Evolutionary conservation across 192 early-diverging fungal species (phyloP).

Genomic region (Spizellomyces sp.): DNA sequence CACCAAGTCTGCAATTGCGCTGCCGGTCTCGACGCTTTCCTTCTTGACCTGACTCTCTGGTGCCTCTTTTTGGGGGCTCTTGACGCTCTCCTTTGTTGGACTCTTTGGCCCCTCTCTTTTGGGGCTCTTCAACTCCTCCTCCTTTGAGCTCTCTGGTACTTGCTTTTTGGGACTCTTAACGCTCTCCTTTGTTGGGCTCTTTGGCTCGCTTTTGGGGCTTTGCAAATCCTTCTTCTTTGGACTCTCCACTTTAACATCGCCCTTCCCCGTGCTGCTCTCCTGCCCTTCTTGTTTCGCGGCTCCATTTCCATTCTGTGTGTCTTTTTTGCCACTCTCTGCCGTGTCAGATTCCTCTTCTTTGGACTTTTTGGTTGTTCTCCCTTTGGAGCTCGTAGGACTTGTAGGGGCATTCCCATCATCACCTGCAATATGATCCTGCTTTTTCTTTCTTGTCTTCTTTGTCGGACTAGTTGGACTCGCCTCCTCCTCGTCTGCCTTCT

Average conservation of each 20-base stretch:
- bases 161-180: not conserved
- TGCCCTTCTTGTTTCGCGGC: too few species aligned
- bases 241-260: too few species aligned
- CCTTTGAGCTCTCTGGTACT: not conserved
- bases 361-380: not conserved
- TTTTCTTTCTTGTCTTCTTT: not conserved
- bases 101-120: not conserved
- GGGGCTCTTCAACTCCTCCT: too few species aligned
- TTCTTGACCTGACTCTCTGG: too few species aligned
- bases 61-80: not conserved
- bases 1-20: too few species aligned
- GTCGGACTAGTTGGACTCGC: not conserved
- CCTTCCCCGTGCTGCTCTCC: too few species aligned
- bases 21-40: too few species aligned
- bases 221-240: too few species aligned
- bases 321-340: too few species aligned
- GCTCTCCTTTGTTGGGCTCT: conserved; percentile 17
- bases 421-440: not conserved
- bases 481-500: not conserved
- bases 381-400: not conserved
- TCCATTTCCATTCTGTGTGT: too few species aligned
- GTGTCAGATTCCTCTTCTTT: not conserved
- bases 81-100: conserved; percentile 10
- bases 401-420: not conserved
- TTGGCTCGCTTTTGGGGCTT: not conserved